phyloP scores from a whole-genome alignment of 345 rosid species.

The Eucalyptus camaldulensis region DNA sequence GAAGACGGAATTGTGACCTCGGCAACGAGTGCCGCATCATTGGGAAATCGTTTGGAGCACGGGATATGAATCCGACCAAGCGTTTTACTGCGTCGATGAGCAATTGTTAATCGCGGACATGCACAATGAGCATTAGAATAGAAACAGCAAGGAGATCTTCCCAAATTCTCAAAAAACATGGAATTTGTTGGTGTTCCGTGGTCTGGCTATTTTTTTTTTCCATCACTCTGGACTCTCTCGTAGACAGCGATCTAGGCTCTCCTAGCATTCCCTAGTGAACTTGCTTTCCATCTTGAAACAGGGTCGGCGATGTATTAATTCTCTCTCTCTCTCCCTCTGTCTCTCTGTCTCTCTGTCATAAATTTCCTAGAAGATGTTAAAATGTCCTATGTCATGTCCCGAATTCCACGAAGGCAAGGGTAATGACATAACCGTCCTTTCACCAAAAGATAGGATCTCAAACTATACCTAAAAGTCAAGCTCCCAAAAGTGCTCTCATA shows the following conservation, averaged over 20 bases:
- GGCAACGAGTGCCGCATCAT: background rate
- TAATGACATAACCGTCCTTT: too few relatives aligned
- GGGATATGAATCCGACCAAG: background rate
- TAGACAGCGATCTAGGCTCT: background rate
- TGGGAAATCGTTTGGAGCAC: background rate
- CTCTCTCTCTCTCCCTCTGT: too few relatives aligned
- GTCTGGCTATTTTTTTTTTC: background rate
- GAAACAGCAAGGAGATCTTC: background rate
- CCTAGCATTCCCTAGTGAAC: background rate
- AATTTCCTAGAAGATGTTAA: too few relatives aligned
- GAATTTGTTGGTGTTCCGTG: background rate
- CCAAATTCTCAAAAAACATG: background rate
- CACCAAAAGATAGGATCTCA: too few relatives aligned
- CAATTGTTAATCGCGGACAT: background rate
- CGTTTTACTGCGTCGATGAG: background rate
- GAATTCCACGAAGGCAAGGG: too few relatives aligned
- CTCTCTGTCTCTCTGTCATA: too few relatives aligned
- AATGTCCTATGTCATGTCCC: too few relatives aligned
- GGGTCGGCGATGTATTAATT: background rate
- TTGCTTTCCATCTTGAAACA: conserved; percentile 5
- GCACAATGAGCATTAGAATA: background rate
- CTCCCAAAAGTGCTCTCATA: too few relatives aligned
- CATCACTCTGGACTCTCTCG: background rate
- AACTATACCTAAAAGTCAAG: too few relatives aligned
- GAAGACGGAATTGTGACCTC: background rate